Base-by-base conservation (phyloP, 2,329 filamentous ascomycete species). In the Sphaerulina musiva region DNA sequence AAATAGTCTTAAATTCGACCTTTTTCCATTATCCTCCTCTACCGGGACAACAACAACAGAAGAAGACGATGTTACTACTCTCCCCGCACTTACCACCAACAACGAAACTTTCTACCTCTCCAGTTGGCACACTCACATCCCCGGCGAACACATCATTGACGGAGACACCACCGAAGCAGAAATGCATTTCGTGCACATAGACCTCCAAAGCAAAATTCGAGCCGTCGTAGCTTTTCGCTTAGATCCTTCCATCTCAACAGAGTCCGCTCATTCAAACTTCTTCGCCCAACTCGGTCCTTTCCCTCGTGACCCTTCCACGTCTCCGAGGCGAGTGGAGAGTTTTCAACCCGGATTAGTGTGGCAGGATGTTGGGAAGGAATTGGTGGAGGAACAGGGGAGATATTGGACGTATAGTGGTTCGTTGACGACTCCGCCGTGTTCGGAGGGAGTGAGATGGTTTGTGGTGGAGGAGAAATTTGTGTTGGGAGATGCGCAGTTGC, bases 91-190 rank as follows among this genome's bases (percentile, higher is more conserved):
- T 54, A 70, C 65, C 1, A 77, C 72, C 62, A 73, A 77, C 46
- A 70, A 75, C 34, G 66, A 71, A 55, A 77, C 73, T 0, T 68
- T 75, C 14, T 79, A 76, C 59, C 68, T 79, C 7, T 69, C 66
- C 36, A 75, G 75, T 43, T 79, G 75, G 74, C 77, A 79, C 65
- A 74, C 78, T 43, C 77, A 80, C 58, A 62, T 74, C 0, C 77
- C 77, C 0, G 74, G 75, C 2, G 77, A 79, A 56, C 77, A 80
- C 61, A 67, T 69, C 2, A 69, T 79, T 2, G 66, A 72, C 45
- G 72, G 72, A 36, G 66, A 70, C 38, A 69, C 72, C 31, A 66
- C 69, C 26, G 74, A 72, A 58, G 74, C 76, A 26, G 77, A 79
- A 59, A 64, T 79, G 26, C 77, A 79, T 60, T 69, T 77, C 36